Base-by-base conservation (phyloP, 148 eudicot species). In the Cornus florida region DNA sequence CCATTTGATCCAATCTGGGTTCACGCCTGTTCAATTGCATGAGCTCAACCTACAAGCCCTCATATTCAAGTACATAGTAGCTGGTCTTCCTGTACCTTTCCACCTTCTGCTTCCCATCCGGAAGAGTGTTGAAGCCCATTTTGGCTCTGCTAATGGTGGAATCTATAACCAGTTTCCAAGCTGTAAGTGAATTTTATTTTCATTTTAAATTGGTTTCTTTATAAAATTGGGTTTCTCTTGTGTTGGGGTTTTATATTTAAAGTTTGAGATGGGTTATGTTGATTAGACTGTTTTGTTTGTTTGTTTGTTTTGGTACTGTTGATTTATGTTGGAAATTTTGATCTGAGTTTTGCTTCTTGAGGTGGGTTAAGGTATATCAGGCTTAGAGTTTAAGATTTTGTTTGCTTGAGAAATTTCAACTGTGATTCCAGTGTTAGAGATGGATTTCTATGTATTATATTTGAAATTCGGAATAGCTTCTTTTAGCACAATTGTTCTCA, bases 21-120 rank as follows among this genome's bases (percentile, higher is more conserved):
- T 87, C 72, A 87, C 89, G 74, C 69, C 73, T 60, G 79, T 81
- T 16, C 94, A 89, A 77, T 50, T 87, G 72, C 77, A 86, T 31
- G 83, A 88, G 50, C 72, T 89, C 9, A 77, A 80, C 9, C 70
- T 46, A 17, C 94, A 86, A 73, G 41, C 75, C 35, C 56, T 82
- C 62, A 76, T 89, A 59, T 88, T 68, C 70, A 89, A 82, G 57
- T 82, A 78, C 77, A 46, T 89, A 62, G 74, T 12, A n/a, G 76
- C 76, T 31, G 90, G 87, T 31, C 76, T 86, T 10, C 81, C 84
- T 67, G 67, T 81, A 7, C 90, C 90, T 56, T 41, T 79, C 31
- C 84, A 82, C 3, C 81, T 87, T 12, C 64, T 86, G 67, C 67
- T 78, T 80, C 89, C 86, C 35, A 60, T 84, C 81, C 83, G 78